phyloP scores from a whole-genome alignment of 805 yeast species.

The Millerozyma acaciae region DNA sequence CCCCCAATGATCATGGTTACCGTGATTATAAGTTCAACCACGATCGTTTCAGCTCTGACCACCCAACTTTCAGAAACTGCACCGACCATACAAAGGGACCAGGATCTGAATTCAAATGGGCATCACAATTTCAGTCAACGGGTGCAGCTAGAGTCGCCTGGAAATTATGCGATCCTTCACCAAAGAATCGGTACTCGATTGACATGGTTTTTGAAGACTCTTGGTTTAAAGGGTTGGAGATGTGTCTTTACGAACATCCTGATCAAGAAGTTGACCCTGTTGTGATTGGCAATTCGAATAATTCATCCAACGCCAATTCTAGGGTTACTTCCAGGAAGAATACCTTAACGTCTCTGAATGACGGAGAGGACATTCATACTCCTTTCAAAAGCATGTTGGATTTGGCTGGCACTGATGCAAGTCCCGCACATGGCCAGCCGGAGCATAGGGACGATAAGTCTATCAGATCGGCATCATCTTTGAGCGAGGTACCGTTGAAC shows the following conservation, averaged over 20 bases:
- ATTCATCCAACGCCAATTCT: conserved; percentile 19
- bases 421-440: background rate
- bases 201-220: conserved; percentile 55
- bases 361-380: conserved; percentile 17
- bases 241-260: conserved; percentile 53
- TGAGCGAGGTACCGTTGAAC: conserved; percentile 18
- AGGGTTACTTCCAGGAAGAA: conserved; percentile 31
- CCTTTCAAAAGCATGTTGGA: conserved; percentile 41
- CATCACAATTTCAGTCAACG: conserved; percentile 52
- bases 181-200: conserved; percentile 50
- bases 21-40: conserved; percentile 54
- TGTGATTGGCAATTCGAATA: conserved; percentile 19
- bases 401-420: conserved; percentile 14
- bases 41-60: conserved; percentile 34
- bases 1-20: conserved; percentile 45
- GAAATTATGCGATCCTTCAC: conserved; percentile 67
- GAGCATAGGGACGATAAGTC: conserved; percentile 15
- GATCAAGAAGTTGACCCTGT: conserved; percentile 38
- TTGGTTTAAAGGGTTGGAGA: conserved; percentile 57
- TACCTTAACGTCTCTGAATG: conserved; percentile 15
- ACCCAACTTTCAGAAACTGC: conserved; percentile 47
- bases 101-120: conserved; percentile 69
- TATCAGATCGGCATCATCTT: conserved; percentile 22
- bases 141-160: conserved; percentile 70
- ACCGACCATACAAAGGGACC: conserved; percentile 52